phyloP scores from a whole-genome alignment of 192 early-diverging fungal species.

The Coemansia sp. region DNA sequence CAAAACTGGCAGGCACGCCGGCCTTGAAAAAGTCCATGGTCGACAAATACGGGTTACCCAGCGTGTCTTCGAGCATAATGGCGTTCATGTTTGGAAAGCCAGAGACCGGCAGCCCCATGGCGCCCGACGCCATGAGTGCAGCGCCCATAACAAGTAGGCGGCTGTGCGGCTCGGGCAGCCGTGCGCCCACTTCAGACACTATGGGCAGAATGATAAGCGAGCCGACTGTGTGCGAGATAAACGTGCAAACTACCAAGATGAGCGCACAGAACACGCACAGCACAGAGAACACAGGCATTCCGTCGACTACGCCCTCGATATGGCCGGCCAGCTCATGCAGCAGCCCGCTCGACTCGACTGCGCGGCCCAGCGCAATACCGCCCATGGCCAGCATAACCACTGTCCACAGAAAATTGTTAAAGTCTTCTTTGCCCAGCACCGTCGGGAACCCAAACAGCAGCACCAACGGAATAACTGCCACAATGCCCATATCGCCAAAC shows the following conservation, averaged over 20 bases:
- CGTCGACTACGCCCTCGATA: slow-evolving; percentile 67
- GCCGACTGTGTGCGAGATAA: slow-evolving; percentile 94
- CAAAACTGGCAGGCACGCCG: slow-evolving; percentile 73
- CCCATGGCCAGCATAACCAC: slow-evolving; percentile 92
- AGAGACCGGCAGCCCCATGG: slow-evolving; percentile 90
- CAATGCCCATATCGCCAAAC: slow-evolving; percentile 94
- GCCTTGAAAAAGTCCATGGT: slow-evolving; percentile 83
- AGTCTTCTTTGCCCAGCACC: slow-evolving; percentile 92
- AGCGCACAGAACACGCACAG: slow-evolving; percentile 74
- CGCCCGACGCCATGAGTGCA: slow-evolving; percentile 83
- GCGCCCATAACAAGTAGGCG: slow-evolving; percentile 79
- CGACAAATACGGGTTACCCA: slow-evolving; percentile 78
- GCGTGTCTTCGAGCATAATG: slow-evolving; percentile 85
- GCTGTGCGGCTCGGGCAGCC: slow-evolving; percentile 74
- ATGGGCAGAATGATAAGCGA: slow-evolving; percentile 96
- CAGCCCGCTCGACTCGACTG: slow-evolving; percentile 85
- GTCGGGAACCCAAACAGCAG: slow-evolving; percentile 85
- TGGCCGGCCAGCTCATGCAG: slow-evolving; percentile 71
- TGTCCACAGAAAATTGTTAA: slow-evolving; percentile 94
- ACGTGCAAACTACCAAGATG: slow-evolving; percentile 83
- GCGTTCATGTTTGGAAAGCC: slow-evolving; percentile 99
- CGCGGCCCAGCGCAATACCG: slow-evolving; percentile 89
- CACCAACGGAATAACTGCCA: slow-evolving; percentile 89
- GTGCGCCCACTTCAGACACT: slow-evolving; percentile 81
- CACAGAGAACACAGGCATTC: slow-evolving; percentile 69